Evolutionary conservation across 441 rosid genomes (phyloP).

Genomic region (Eruca vesicaria): DNA sequence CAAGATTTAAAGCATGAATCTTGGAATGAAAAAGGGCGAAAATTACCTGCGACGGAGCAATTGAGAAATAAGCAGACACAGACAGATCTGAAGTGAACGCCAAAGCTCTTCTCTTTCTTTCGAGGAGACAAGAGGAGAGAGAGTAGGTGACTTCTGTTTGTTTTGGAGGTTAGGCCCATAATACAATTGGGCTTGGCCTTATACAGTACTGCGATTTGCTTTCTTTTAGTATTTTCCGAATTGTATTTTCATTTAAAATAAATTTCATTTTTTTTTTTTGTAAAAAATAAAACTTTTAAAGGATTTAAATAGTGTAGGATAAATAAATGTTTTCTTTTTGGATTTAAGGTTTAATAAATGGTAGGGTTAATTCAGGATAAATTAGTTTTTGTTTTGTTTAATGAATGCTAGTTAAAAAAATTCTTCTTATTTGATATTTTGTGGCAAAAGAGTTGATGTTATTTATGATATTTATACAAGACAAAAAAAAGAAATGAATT

Average conservation of each 20-base stretch:
- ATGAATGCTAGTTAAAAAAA: too few species aligned
- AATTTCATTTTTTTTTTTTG: too few species aligned
- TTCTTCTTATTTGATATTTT: too few species aligned
- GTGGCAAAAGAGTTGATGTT: too few species aligned
- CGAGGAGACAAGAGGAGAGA: background rate
- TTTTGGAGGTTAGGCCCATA: slow-evolving; percentile 5
- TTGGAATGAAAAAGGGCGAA: slow-evolving; percentile 7
- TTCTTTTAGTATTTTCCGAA: background rate
- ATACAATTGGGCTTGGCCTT: slow-evolving; percentile 11
- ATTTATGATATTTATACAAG: background rate
- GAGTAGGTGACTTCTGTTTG: background rate
- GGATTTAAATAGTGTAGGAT: too few species aligned
- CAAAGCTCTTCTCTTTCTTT: background rate
- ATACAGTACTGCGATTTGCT: background rate
- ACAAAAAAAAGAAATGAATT: background rate
- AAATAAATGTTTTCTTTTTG: too few species aligned
- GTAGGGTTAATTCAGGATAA: too few species aligned
- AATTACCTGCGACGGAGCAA: slow-evolving; percentile 15
- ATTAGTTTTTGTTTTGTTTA: too few species aligned
- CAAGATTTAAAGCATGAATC: background rate
- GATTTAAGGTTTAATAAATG: background rate
- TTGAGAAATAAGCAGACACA: too few species aligned
- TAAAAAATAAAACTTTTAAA: too few species aligned
- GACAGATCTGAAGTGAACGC: slow-evolving; percentile 31
- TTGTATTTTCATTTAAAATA: too few species aligned